Evolutionary conservation across 164 flowering plant species (phyloP).

Genomic region (Stephania yunnanensis): DNA sequence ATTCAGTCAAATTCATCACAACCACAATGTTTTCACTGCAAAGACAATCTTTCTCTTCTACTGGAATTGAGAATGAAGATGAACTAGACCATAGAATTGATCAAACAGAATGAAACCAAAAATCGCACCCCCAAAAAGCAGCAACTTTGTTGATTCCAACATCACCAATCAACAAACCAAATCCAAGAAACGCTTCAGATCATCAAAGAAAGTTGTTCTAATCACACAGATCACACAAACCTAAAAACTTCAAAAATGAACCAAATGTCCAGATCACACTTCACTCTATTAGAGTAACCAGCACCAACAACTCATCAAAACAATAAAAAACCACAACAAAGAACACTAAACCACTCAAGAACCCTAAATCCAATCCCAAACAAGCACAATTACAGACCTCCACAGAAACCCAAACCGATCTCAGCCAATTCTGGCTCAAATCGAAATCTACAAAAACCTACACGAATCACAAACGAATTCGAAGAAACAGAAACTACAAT

Average conservation of each 20-base stretch:
- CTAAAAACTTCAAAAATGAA: background rate
- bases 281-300: background rate
- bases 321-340: background rate
- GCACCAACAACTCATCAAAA: background rate
- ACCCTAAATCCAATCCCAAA: background rate
- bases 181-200: background rate
- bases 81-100: background rate
- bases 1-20: background rate
- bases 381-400: background rate
- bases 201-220: background rate
- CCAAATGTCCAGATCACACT: background rate
- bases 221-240: background rate
- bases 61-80: background rate
- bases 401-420: background rate
- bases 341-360: background rate
- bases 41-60: background rate
- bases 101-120: background rate
- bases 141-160: background rate
- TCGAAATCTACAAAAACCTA: background rate
- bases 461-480: background rate
- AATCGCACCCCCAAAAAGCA: background rate
- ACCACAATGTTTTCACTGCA: background rate
- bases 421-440: background rate
- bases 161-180: background rate
- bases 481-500: background rate